Evolutionary conservation across 495 filamentous ascomycete genomes (phyloP), one percentile per base, ranked within the genome.

Genomic region (Aspergillus sparsus): DNA sequence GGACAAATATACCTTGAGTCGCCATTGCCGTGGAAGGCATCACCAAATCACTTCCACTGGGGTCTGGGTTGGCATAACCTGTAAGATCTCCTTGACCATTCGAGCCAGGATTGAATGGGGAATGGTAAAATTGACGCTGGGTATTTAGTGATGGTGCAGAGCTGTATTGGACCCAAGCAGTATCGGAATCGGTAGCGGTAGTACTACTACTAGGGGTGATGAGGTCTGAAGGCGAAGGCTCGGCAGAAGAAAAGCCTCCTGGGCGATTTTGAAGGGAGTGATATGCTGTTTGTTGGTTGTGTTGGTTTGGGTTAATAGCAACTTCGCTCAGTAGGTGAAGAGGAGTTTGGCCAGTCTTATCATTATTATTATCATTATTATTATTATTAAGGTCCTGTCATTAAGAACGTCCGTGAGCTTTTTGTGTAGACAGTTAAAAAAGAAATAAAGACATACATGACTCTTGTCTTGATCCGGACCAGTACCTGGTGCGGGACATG

Each of bases 291-390:
- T 62, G 37, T 57, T 51, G 54, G 39, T 41, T 55, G 34, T 53
- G 15, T 18, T 54, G 59, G 11, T 37, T 37, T 3, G 60, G 36
- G n/a, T 49, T 52, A 6, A 83, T 85, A 32, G 87, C 87, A 37
- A 89, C 81, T 66, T 89, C 87, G 56, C 86, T 89, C 13, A 91
- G 78, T 7, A 91, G 68, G 54, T 89, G 85, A 12, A 89, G 75
- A 0, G 83, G 84, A 0, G 83, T 85, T 61, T 81, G 82, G 15
- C 63, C 54, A 47, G 68, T 27, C 57, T 58, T 67, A 27, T 27
- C 3, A 27, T 27, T 27, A 27, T 27, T 27, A 27, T 27, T 3
- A 27, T 27, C 21, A 27, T 27, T 27, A 27, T 27, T 3, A 27
- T 27, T 27, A 27, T 27, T 27, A 70, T 37, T 63, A 45, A 46